These are phyloP conservation scores for Clathrospora elynae DNA, from an alignment of 2,329 filamentous ascomycete species.

Conservation along the genomic window DNA sequence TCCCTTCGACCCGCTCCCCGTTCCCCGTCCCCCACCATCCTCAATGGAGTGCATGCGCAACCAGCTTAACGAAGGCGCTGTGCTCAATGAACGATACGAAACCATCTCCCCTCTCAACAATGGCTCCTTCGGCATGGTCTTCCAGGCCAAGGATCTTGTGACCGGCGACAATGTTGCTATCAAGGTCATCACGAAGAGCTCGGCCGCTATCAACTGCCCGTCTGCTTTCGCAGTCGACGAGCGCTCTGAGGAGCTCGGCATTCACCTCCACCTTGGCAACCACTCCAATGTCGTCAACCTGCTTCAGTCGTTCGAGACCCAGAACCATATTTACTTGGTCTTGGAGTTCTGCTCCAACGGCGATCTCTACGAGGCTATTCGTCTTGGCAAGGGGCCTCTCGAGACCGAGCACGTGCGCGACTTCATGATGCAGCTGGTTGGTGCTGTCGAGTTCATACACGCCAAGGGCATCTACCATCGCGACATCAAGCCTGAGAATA, in stretches of 20 bases:
- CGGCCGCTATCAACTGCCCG: constrained; percentile 63
- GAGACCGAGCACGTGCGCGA: constrained; percentile 96
- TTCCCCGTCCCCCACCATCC: constrained; percentile 22
- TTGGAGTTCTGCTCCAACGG: constrained; percentile 95
- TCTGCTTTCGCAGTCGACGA: constrained; percentile 77
- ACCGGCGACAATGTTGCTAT: constrained; percentile 86
- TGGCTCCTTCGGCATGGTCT: constrained; percentile 98
- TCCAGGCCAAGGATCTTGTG: constrained; percentile 79
- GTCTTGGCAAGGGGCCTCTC: constrained; percentile 81
- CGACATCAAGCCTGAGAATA: constrained; percentile 99
- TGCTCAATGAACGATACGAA: constrained; percentile 87
- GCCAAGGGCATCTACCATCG: constrained; percentile 90
- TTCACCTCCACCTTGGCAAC: constrained; percentile 76
- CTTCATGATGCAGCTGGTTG: constrained; percentile 94
- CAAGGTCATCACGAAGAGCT: constrained; percentile 91
- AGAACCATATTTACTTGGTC: constrained; percentile 86
- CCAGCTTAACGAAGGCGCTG: constrained; percentile 75
- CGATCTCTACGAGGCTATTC: constrained; percentile 96
- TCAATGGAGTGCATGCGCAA: constrained; percentile 85
- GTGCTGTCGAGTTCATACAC: constrained; percentile 89
- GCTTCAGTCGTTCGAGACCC: constrained; percentile 87
- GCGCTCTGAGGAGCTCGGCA: constrained; percentile 76
- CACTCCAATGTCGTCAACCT: constrained; percentile 96
- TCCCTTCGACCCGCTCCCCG: constrained; percentile 32
- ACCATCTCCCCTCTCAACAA: constrained; percentile 95